Base-by-base conservation (phyloP, 1,284 basidiomycete genomes). In the Lentinula novae-zelandiae region DNA sequence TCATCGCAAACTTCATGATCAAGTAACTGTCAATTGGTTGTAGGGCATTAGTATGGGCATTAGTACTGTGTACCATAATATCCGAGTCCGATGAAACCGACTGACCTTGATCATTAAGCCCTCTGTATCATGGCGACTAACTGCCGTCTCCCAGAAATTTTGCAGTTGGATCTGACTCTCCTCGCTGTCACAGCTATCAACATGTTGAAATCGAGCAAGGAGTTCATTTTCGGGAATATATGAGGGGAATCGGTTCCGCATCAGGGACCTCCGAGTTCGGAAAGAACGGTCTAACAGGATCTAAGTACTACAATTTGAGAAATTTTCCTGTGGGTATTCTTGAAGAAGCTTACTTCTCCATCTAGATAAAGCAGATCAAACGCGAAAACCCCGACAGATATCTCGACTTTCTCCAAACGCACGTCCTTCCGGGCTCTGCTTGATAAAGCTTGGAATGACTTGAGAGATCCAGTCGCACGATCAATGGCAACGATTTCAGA, bases 291-390 rank as follows among this genome's bases (percentile, higher is more conserved):
- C 81, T 51, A 97, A 78, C 2, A 96, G 78, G 13, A 86, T 77
- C 90, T 95, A 27, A 27, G 27, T 27, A 64, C 38, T 33, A 50
- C 40, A 9, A 20, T 59, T 22, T 44, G 22, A 15, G 62, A 27
- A 36, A 60, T 13, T 62, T 57, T 49, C 53, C 51, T 62, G 51
- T 36, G 51, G 27, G 20, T 53, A 54, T 52, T 49, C 17, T 12
- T 12, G 8, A 40, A 3, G 34, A 20, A 5, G 64, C 80, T 69
- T 63, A 87, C 89, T 75, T 83, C 81, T 72, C 87, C 91, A 72
- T 98, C 90, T 56, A 95, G 76, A 69, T 90, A 91, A 84, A 98
- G 91, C 63, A 98, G 70, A 74, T 98, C 95, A 72, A 98, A 98
- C 0, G 85, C 92, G 73, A 89, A 96, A 0, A 97, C 82, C 58